Evolutionary conservation across 305 asterid species (phyloP), one percentile per base, ranked within the genome.

Genomic region (Fraxinus platypoda): DNA sequence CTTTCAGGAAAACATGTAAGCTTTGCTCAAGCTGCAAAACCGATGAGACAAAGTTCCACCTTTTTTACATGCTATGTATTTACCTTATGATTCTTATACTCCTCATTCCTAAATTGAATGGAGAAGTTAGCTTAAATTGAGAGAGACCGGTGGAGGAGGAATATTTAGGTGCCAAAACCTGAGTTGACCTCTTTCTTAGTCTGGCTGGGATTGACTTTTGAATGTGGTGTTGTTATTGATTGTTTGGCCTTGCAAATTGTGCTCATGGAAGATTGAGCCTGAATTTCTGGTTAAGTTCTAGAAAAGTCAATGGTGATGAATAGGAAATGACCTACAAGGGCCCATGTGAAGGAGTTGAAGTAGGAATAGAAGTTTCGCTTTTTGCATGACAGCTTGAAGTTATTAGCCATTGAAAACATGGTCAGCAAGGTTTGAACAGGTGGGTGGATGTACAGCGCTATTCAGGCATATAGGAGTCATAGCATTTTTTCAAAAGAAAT

Each of bases 1-100:
- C 77, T 84, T 75, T 87, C 92, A 79, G 84, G 84, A 80, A 89
- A 87, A 86, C 85, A 86, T 77, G 97, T 91, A 84, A 83, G 93
- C 30, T 66, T 52, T 34, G 21, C 66, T 77, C 54, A 75, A 30
- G 41, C 41, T 11, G 35, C 41, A 70, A 70, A 70, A 31, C n/a
- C 19, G 23, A 28, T 30, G 38, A 70, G 21, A 30, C 41, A 6
- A 64, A 30, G 25, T 30, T 28, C 41, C 41, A 15, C 21, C 25
- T 5, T 62, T 28, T 78, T 59, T 25, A 30, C 74, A 12, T 73
- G 9, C 46, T 23, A n/a, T 46, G 11, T 75, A 76, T 25, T 43
- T 78, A 13, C 26, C 77, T 17, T 49, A 15, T 68, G 19, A 73
- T 75, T 78, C 77, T 37, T 81, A 41, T 38, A 72, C 54, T 81